phyloP scores from a whole-genome alignment of 352 stramenopile species.

The Peronospora farinosa region DNA sequence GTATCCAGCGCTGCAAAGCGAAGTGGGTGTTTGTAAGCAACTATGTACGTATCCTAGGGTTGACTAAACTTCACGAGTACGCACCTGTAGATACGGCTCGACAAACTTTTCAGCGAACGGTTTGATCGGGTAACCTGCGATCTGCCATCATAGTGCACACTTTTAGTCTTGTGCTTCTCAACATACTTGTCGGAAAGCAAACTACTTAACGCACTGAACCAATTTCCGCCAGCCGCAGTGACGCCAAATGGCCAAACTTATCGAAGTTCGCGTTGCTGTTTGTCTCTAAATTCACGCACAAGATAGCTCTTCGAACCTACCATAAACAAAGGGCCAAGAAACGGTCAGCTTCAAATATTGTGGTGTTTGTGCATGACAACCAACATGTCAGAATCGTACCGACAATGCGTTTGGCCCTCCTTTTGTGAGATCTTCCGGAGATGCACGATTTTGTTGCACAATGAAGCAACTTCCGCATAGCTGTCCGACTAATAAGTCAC shows the following conservation, averaged over 20 bases:
- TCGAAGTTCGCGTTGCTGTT: slow-evolving; percentile 60
- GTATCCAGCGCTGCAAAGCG: slow-evolving; percentile 53
- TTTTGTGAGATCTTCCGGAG: slow-evolving; percentile 65
- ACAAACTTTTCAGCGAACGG: slow-evolving; percentile 75
- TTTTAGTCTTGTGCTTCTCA: slow-evolving; percentile 5
- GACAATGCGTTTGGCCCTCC: slow-evolving; percentile 48
- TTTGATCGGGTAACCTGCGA: slow-evolving; percentile 74
- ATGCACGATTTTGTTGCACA: slow-evolving; percentile 58
- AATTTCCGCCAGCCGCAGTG: slow-evolving; percentile 63
- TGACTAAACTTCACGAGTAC: neutral
- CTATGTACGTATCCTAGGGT: neutral
- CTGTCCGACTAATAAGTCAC: slow-evolving; percentile 35
- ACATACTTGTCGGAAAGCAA: neutral
- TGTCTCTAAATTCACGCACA: slow-evolving; percentile 68
- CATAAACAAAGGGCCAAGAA: slow-evolving; percentile 4
- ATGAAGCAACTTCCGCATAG: slow-evolving; percentile 70
- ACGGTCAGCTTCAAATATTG: slow-evolving; percentile 2
- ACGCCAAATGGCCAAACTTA: slow-evolving; percentile 73
- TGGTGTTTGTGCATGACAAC: neutral
- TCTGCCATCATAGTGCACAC: slow-evolving; percentile 25
- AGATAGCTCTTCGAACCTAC: slow-evolving; percentile 58
- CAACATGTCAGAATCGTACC: slow-evolving; percentile 22
- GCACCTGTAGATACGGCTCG: slow-evolving; percentile 61
- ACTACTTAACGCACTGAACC: slow-evolving; percentile 32
- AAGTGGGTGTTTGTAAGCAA: slow-evolving; percentile 7